Conservation (phyloP, 768 basidiomycete genomes). For the Psilocybe cyanescens region DNA sequence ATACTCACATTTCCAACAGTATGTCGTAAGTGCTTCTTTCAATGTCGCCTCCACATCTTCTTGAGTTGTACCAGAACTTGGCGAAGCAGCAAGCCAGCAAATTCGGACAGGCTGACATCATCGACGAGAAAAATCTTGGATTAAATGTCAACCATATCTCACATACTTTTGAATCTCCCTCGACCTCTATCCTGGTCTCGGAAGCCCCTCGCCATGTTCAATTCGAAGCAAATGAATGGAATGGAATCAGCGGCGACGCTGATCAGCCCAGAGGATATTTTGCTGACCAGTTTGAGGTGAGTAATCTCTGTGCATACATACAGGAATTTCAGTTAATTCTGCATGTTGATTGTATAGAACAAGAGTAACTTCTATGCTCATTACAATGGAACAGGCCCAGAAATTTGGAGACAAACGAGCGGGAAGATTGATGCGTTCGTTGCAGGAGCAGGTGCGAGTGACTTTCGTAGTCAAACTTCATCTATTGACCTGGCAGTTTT, state of each 20-base stretch:
- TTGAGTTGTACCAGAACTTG: slow-evolving; percentile 65
- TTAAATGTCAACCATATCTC: slow-evolving; percentile 17
- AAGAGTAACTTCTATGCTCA: slow-evolving; percentile 91
- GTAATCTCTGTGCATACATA: neutral
- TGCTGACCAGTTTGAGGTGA: slow-evolving; percentile 91
- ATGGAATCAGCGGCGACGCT: slow-evolving; percentile 39
- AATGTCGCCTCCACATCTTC: neutral
- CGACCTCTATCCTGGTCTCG: slow-evolving; percentile 55
- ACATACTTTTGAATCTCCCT: slow-evolving; percentile 44
- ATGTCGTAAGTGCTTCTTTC: slow-evolving; percentile 57
- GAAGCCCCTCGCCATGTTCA: slow-evolving; percentile 47
- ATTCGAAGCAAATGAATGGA: slow-evolving; percentile 37
- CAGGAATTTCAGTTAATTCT: neutral
- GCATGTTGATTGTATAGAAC: slow-evolving; percentile 52
- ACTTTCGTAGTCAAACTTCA: neutral
- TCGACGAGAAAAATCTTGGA: slow-evolving; percentile 24
- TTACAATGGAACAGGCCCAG: slow-evolving; percentile 87
- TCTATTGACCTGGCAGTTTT: neutral
- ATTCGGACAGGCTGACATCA: slow-evolving; percentile 58
- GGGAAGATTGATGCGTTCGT: slow-evolving; percentile 86
- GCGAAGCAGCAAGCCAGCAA: slow-evolving; percentile 78
- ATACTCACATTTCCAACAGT: slow-evolving; percentile 38
- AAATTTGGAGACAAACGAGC: slow-evolving; percentile 93
- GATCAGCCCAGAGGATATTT: slow-evolving; percentile 81
- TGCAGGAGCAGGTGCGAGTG: slow-evolving; percentile 74